phyloP scores from a whole-genome alignment of 192 early-diverging fungal species.

The Phlyctochytrium bullatum region DNA sequence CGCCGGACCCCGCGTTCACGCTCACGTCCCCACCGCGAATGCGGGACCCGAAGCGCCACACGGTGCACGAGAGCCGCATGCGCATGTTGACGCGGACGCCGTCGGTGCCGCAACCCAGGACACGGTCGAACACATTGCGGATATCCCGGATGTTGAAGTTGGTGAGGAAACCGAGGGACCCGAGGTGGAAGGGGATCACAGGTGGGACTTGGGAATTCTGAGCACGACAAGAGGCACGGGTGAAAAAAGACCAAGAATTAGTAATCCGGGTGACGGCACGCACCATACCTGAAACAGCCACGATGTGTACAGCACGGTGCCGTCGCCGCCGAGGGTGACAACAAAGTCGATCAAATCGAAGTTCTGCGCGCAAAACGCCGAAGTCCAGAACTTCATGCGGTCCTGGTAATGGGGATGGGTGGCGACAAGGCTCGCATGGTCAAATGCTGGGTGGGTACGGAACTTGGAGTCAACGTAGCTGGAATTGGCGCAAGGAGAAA shows the following conservation, averaged over 20 bases:
- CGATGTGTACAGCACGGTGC: constrained; percentile 91
- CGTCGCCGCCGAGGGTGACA: constrained; percentile 95
- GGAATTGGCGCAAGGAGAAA: too few relatives aligned
- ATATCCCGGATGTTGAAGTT: constrained; percentile 73
- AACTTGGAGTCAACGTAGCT: background rate
- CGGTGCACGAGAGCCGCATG: constrained; percentile 90
- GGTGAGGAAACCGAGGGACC: constrained; percentile 88
- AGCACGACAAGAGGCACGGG: too few relatives aligned
- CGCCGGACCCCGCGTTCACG: too few relatives aligned
- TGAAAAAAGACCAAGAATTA: too few relatives aligned
- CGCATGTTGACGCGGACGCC: constrained; percentile 86
- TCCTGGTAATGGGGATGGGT: background rate
- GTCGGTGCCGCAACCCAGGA: constrained; percentile 21
- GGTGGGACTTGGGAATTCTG: constrained; percentile 67
- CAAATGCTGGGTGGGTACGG: background rate
- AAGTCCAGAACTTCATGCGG: constrained; percentile 23
- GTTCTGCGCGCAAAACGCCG: constrained; percentile 12
- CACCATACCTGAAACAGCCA: constrained; percentile 71
- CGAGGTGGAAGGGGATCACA: constrained; percentile 86
- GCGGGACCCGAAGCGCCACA: constrained; percentile 48
- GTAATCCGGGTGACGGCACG: too few relatives aligned
- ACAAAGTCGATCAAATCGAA: constrained; percentile 69
- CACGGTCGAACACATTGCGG: constrained; percentile 53
- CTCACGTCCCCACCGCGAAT: background rate
- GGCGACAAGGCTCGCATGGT: background rate